These are phyloP conservation scores for Wallacemonas sp. DNA, from an alignment of 208 protist genomes.

Conservation along the genomic window DNA sequence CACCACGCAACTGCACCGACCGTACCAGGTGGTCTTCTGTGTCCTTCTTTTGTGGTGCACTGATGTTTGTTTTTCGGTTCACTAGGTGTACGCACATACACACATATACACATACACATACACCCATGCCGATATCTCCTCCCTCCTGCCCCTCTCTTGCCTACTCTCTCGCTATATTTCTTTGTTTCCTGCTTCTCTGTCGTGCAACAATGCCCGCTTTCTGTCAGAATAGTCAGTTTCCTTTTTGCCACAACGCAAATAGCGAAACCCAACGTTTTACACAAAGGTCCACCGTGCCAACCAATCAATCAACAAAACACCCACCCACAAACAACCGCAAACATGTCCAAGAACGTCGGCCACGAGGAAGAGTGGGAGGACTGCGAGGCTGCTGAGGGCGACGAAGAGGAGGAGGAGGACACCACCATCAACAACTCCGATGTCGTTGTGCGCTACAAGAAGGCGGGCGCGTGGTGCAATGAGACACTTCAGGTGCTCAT, in stretches of 20 bases:
- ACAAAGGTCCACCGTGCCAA: neutral
- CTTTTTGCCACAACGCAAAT: no score
- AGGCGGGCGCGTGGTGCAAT: constrained; percentile 95
- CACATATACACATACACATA: no score
- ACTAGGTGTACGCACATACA: constrained; percentile 13
- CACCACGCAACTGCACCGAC: no score
- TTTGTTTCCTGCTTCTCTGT: no score
- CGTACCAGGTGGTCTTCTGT: no score
- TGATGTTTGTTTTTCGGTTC: no score
- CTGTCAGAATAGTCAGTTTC: no score
- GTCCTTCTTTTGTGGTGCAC: no score
- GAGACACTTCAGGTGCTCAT: constrained; percentile 91
- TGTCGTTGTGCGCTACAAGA: constrained; percentile 97
- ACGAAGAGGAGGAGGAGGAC: constrained; percentile 92
- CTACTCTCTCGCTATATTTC: neutral
- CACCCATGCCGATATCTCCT: no score
- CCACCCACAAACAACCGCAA: neutral
- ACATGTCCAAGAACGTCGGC: constrained; percentile 73
- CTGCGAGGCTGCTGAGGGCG: constrained; percentile 55
- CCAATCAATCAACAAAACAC: neutral
- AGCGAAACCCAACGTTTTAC: no score
- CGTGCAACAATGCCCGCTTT: no score
- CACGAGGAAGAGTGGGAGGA: constrained; percentile 79
- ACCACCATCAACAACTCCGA: constrained; percentile 94
- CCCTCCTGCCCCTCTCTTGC: neutral